Conservation (phyloP, 352 stramenopile genomes). For the Peronospora destructor region DNA sequence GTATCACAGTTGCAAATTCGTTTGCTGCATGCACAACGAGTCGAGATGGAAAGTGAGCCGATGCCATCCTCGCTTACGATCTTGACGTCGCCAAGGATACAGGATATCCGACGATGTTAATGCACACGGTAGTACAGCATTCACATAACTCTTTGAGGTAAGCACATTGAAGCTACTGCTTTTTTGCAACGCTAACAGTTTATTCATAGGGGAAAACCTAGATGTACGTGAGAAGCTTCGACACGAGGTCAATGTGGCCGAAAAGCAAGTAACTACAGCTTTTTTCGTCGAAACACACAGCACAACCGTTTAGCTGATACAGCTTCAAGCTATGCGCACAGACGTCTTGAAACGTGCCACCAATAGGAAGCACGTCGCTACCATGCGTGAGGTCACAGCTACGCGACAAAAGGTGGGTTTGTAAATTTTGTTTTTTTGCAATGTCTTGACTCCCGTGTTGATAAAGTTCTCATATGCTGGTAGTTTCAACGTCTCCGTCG, state of each 20-base stretch:
- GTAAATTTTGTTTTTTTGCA: neutral
- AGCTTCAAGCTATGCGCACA: conserved; percentile 18
- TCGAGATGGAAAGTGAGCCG: conserved; percentile 7
- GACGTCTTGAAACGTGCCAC: neutral
- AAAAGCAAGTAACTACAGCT: too few relatives aligned
- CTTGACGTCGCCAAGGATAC: conserved; percentile 3
- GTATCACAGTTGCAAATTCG: neutral
- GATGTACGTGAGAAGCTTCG: too few relatives aligned
- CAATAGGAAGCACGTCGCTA: neutral
- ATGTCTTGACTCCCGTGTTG: neutral
- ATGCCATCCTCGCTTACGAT: conserved; percentile 10
- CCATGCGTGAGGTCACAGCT: conserved; percentile 6
- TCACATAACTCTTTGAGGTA: neutral
- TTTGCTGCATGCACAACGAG: neutral
- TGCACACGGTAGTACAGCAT: neutral
- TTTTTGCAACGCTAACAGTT: too few relatives aligned
- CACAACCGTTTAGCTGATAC: neutral
- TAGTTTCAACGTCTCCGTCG: conserved; percentile 33
- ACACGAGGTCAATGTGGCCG: too few relatives aligned
- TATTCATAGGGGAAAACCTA: too few relatives aligned
- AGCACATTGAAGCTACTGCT: too few relatives aligned
- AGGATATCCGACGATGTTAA: neutral
- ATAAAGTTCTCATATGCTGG: neutral
- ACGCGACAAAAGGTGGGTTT: conserved; percentile 14
- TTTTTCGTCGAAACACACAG: too few relatives aligned